Evolutionary conservation across 768 basidiomycete genomes (phyloP).

Genomic region (Tricholoma bakamatsutake): DNA sequence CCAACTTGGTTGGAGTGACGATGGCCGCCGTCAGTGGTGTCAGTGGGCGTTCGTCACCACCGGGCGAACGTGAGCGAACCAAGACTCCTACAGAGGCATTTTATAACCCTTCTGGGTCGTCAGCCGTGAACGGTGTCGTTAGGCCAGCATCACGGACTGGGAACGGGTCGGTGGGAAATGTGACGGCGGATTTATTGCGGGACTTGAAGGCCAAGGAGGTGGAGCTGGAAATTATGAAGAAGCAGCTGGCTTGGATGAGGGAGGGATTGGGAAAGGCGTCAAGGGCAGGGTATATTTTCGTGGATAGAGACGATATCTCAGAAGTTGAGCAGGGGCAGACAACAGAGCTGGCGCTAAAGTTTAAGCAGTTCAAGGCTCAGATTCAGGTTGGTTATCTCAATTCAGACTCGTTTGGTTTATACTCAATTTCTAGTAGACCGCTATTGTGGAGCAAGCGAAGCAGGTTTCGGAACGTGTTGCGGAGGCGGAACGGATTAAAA

Average conservation of each 20-base stretch:
- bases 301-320: constrained; percentile 33
- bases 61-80: constrained; percentile 40
- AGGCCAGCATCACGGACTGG: constrained; percentile 36
- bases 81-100: constrained; percentile 60
- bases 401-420: not conserved
- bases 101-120: constrained; percentile 39
- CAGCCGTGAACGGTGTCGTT: constrained; percentile 43
- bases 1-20: constrained; percentile 50
- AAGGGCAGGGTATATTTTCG: constrained; percentile 70
- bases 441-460: constrained; percentile 69
- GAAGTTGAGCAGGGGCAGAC: constrained; percentile 48
- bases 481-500: constrained; percentile 72
- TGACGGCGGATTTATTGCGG: constrained; percentile 68
- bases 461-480: constrained; percentile 70
- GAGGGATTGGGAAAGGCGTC: constrained; percentile 71
- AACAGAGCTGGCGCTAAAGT: constrained; percentile 66
- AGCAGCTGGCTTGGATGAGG: constrained; percentile 82
- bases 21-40: constrained; percentile 42
- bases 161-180: constrained; percentile 58
- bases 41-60: constrained; percentile 32
- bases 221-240: constrained; percentile 72
- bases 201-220: constrained; percentile 80
- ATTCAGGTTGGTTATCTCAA: constrained; percentile 61
- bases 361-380: constrained; percentile 85
- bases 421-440: constrained; percentile 38